Evolutionary conservation across 345 rosid genomes (phyloP).

Genomic region (Cardiospermum halicacabum): DNA sequence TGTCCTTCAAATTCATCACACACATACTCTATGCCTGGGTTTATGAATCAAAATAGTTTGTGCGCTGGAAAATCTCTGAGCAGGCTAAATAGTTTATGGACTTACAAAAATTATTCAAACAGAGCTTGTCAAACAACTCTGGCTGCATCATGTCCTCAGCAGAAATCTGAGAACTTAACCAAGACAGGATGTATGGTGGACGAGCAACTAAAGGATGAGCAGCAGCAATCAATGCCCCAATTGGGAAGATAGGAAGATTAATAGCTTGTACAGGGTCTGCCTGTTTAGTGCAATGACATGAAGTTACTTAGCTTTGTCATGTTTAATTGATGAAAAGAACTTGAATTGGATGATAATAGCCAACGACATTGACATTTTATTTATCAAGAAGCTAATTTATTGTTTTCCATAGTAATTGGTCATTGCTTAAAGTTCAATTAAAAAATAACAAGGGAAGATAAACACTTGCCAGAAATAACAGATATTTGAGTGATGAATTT

Average conservation of each 20-base stretch:
- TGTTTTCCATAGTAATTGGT: too few relatives aligned
- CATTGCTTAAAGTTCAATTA: not conserved
- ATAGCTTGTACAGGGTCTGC: conserved; percentile 58
- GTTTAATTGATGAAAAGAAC: not conserved
- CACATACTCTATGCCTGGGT: conserved; percentile 4
- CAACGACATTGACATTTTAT: not conserved
- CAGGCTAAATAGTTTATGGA: conserved; percentile 4
- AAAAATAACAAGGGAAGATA: not conserved
- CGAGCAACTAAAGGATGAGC: conserved; percentile 54
- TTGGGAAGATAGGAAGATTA: conserved; percentile 58
- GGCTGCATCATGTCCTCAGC: conserved; percentile 73
- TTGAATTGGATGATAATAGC: not conserved
- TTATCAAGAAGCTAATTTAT: not conserved
- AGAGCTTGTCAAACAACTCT: conserved; percentile 58
- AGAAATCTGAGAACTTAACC: conserved; percentile 57
- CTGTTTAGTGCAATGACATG: conserved; percentile 30
- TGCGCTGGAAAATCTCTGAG: not conserved
- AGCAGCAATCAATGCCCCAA: conserved; percentile 53
- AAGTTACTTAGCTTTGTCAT: conserved; percentile 11
- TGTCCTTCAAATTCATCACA: too few relatives aligned
- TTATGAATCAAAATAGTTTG: not conserved
- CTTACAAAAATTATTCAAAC: conserved; percentile 61
- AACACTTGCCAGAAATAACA: conserved; percentile 73
- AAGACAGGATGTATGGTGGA: conserved; percentile 63
- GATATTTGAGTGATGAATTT: conserved; percentile 54